phyloP scores from a whole-genome alignment of 2,329 filamentous ascomycete species.

The Fusarium hostae region DNA sequence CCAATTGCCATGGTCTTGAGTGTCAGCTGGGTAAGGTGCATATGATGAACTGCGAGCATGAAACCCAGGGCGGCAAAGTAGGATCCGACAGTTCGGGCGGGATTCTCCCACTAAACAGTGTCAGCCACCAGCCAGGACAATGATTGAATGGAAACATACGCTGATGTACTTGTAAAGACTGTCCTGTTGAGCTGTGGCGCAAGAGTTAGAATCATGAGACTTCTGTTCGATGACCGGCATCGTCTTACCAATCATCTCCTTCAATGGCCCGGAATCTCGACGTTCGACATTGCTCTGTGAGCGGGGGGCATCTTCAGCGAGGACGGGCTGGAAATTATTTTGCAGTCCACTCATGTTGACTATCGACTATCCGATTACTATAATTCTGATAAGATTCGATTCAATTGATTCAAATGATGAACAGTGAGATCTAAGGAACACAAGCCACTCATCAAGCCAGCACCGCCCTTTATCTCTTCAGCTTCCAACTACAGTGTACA shows the following conservation, averaged over 20 bases:
- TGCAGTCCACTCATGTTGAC: conserved; percentile 18
- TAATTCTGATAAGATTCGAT: not conserved
- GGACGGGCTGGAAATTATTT: conserved; percentile 13
- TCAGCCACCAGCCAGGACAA: not conserved
- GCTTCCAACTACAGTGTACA: fast-evolving
- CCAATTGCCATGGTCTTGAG: conserved; percentile 24
- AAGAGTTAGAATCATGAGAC: not conserved
- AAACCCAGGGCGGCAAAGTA: conserved; percentile 31
- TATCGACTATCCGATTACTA: not conserved
- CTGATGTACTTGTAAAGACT: conserved; percentile 42
- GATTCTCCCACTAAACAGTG: conserved; percentile 31
- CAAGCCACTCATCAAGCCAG: conserved; percentile 14
- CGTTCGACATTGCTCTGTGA: not conserved
- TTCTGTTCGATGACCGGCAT: not conserved
- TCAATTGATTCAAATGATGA: not conserved
- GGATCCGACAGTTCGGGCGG: conserved; percentile 33
- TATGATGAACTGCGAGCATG: conserved; percentile 26
- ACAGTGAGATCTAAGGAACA: not conserved
- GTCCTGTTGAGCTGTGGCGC: conserved; percentile 26
- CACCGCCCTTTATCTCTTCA: conserved; percentile 12
- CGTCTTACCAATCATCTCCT: conserved; percentile 28
- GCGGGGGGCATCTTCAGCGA: not conserved
- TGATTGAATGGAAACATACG: not conserved
- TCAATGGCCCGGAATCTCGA: conserved; percentile 24
- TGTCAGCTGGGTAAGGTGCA: conserved; percentile 29